These are phyloP conservation scores for Diaporthe capsici DNA, from an alignment of 2,329 filamentous ascomycete genomes.

Conservation along the genomic window DNA sequence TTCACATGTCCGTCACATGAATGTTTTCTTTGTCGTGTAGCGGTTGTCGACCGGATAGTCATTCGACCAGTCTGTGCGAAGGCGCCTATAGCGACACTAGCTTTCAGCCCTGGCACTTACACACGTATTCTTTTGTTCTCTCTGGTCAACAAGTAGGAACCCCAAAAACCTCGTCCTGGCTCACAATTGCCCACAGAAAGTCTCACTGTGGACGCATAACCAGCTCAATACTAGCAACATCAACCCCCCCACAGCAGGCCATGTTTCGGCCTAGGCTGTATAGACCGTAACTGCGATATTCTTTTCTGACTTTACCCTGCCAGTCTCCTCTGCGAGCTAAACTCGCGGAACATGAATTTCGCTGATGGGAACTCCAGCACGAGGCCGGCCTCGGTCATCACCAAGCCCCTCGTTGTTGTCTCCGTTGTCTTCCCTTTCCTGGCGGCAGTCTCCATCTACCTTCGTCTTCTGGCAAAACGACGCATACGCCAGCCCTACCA, in stretches of 20 bases:
- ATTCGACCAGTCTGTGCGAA: constrained; percentile 10
- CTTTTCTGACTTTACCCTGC: fast-evolving
- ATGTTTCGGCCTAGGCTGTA: not conserved
- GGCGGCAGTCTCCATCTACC: not conserved
- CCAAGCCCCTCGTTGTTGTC: not conserved
- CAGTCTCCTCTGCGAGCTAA: not conserved
- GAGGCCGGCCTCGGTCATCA: not conserved
- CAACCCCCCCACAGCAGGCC: not conserved
- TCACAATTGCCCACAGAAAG: fast-evolving
- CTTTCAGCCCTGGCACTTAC: not conserved
- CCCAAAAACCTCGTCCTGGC: too few relatives aligned
- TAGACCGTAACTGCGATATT: not conserved
- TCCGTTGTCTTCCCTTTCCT: constrained; percentile 24
- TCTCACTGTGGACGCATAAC: too few relatives aligned
- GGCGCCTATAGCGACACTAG: not conserved
- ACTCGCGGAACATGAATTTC: fast-evolving
- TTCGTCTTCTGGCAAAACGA: not conserved
- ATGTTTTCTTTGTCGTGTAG: not conserved
- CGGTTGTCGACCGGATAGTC: not conserved
- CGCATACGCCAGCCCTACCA: not conserved
- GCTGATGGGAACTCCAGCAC: not conserved
- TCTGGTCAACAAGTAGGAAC: not conserved
- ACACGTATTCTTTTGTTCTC: not conserved
- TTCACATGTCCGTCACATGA: constrained; percentile 26
- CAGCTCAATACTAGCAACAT: not conserved